phyloP scores from a whole-genome alignment of 306 rosid genomes.

The Corylus avellana region DNA sequence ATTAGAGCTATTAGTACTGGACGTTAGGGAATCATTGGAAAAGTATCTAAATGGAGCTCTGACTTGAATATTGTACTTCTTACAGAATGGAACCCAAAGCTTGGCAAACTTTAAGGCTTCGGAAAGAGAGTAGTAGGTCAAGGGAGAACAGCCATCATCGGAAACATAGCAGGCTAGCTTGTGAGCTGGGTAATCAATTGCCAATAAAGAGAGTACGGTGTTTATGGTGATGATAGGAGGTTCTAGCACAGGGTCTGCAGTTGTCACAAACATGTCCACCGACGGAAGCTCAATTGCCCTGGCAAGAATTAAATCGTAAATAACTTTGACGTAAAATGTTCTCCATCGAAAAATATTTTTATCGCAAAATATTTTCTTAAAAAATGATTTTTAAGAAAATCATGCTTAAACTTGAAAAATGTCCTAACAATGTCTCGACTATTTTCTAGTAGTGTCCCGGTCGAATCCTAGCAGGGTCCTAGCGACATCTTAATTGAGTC shows the following conservation, averaged over 20 bases:
- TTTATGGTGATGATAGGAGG: conserved; percentile 65
- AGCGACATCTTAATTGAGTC: too few relatives aligned
- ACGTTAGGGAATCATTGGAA: not conserved
- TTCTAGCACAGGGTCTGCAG: conserved; percentile 56
- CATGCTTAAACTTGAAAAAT: too few relatives aligned
- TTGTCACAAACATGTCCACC: conserved; percentile 67
- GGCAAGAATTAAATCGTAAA: too few relatives aligned
- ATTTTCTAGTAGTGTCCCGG: too few relatives aligned
- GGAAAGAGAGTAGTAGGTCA: conserved; percentile 53
- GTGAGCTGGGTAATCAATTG: conserved; percentile 60
- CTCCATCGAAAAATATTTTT: too few relatives aligned
- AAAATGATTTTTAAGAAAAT: too few relatives aligned
- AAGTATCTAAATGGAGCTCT: conserved; percentile 70
- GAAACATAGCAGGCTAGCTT: conserved; percentile 79
- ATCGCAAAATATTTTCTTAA: too few relatives aligned
- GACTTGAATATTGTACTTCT: conserved; percentile 41
- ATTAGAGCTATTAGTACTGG: too few relatives aligned
- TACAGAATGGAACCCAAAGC: conserved; percentile 70
- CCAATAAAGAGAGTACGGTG: conserved; percentile 59
- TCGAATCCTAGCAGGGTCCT: too few relatives aligned
- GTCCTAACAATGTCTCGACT: too few relatives aligned
- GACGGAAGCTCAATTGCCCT: conserved; percentile 53
- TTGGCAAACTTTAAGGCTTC: conserved; percentile 57
- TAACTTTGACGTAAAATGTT: too few relatives aligned
- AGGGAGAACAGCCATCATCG: conserved; percentile 65